Evolutionary conservation across 495 filamentous ascomycete genomes (phyloP).

Genomic region (Trichoderma parareesei): DNA sequence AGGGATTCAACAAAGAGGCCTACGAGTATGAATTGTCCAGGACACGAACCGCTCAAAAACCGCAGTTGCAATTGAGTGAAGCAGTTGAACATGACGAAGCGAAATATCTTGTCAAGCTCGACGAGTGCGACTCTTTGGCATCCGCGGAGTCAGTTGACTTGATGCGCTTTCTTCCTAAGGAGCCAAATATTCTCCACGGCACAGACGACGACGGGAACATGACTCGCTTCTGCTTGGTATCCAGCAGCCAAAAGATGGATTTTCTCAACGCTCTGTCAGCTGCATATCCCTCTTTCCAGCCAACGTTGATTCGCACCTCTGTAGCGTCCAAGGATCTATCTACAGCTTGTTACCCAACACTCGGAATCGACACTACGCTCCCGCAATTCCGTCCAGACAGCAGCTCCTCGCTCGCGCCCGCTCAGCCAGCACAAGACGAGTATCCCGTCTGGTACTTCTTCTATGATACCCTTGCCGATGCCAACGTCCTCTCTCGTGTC

Average conservation of each 20-base stretch:
- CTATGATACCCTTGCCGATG: conserved; percentile 29
- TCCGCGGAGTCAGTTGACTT: conserved; percentile 1
- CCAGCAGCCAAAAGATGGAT: conserved; percentile 14
- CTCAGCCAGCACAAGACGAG: conserved; percentile 22
- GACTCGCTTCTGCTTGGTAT: conserved; percentile 19
- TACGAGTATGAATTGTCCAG: conserved; percentile 7
- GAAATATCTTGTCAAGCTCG: conserved; percentile 25
- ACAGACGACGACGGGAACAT: conserved; percentile 16
- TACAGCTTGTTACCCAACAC: conserved; percentile 26
- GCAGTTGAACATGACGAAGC: neutral
- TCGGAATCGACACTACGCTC: conserved; percentile 34
- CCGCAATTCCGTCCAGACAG: conserved; percentile 23
- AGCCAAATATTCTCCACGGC: conserved; percentile 11
- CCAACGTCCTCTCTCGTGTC: conserved; percentile 19
- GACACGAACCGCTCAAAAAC: neutral
- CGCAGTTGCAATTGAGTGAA: neutral
- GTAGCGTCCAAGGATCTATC: conserved; percentile 31
- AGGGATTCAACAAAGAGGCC: conserved; percentile 12
- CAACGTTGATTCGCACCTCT: conserved; percentile 25
- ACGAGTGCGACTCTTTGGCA: conserved; percentile 14
- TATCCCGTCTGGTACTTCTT: conserved; percentile 40
- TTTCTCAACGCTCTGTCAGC: conserved; percentile 16
- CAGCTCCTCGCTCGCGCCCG: neutral
- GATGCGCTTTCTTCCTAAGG: neutral
- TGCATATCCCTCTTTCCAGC: conserved; percentile 15